Evolutionary conservation across 805 yeast species (phyloP).

Genomic region (Suhomyces faveliae): DNA sequence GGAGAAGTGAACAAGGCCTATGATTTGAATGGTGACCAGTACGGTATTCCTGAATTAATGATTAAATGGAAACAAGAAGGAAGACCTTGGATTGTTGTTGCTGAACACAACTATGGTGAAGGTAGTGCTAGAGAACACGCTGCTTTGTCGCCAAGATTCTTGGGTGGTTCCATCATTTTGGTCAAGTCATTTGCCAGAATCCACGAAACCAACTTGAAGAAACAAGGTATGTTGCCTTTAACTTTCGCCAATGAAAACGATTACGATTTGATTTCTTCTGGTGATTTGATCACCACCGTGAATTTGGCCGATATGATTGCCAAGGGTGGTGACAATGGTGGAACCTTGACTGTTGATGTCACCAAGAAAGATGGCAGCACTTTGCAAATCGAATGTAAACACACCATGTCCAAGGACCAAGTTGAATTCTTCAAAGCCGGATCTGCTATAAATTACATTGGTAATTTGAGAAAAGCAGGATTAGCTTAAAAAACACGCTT

Average conservation of each 20-base stretch:
- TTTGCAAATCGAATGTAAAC: conserved; percentile 74
- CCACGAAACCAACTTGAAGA: conserved; percentile 96
- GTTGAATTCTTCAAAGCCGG: conserved; percentile 96
- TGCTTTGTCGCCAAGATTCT: conserved; percentile 90
- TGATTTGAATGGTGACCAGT: conserved; percentile 76
- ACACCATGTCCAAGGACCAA: conserved; percentile 97
- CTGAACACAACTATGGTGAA: conserved; percentile 99
- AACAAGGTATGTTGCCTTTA: conserved; percentile 96
- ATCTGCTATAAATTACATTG: conserved; percentile 91
- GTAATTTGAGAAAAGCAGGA: conserved; percentile 42
- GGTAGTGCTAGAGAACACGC: conserved; percentile 99
- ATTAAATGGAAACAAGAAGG: conserved; percentile 85
- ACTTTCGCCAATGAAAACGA: conserved; percentile 89
- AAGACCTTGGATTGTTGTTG: conserved; percentile 92
- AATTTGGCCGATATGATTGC: conserved; percentile 73
- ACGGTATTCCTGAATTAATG: conserved; percentile 94
- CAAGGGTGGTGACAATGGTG: conserved; percentile 87
- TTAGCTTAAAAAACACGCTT: not conserved
- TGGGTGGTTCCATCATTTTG: conserved; percentile 85
- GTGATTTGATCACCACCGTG: conserved; percentile 75
- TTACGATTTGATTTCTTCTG: conserved; percentile 74
- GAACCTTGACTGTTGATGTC: conserved; percentile 66
- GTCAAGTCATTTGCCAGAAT: conserved; percentile 97
- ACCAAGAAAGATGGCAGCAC: conserved; percentile 71
- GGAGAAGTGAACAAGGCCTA: conserved; percentile 91